Evolutionary conservation across 164 flowering plant species (phyloP), one percentile per base, ranked within the genome.

Genomic region (Vitis cinerea): DNA sequence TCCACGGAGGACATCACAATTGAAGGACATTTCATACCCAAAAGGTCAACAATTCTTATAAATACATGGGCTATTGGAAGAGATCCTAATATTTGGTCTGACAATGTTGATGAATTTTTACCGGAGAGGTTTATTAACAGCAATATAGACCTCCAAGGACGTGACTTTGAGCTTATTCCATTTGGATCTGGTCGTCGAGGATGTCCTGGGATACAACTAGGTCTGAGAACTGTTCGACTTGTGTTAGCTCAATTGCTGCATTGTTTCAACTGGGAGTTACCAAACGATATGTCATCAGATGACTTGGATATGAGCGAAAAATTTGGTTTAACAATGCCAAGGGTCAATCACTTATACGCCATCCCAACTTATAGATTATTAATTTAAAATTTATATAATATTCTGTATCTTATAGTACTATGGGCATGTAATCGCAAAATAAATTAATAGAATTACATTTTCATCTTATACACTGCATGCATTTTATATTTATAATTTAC

Each of bases 11-110:
- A 71, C 31, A 60, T 64, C 49, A 67, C 48, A 2, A 54, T 78
- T 13, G 44, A 68, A 3, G 73, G 75, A 1, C 68, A 66, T 63
- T 51, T 53, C 50, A 76, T 76, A 59, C 80, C 83, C 0, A 68
- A 68, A 61, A 68, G 68, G 6, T 73, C 82, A 2, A 54, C 73
- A 1, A 55, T 80, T 60, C 50, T 80, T 6, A 27, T 74, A 19
- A 79, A 79, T 55, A 70, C 63, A 30, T 79, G 81, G 80, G 64
- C 76, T 0, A 73, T 80, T 16, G 78, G 73, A 37, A 59, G 83
- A 23, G 83, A 76, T 59, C 75, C 79, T 0, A 19, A 52, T 16
- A 64, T 54, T 1, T 80, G 82, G 82, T 30, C 68, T 2, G 23
- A 52, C 11, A 44, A 62, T 12, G 62, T 59, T 15, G 63, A 61